phyloP scores from a whole-genome alignment of 2,329 filamentous ascomycete species.

The Didymella arachidicola region DNA sequence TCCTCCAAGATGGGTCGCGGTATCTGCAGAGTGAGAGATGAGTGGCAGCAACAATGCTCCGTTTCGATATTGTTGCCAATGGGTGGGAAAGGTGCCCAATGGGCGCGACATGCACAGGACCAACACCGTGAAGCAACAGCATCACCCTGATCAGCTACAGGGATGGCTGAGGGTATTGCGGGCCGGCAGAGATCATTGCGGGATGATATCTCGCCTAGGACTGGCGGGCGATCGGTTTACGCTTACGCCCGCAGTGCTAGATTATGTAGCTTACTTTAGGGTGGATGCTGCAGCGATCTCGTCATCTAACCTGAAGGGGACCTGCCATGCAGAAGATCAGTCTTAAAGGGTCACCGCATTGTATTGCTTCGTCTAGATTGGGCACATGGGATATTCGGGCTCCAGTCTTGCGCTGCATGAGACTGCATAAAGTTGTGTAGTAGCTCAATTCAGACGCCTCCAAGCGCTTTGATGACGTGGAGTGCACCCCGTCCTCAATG shows the following conservation, averaged over 20 bases:
- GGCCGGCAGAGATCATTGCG: not conserved
- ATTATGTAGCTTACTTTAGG: not conserved
- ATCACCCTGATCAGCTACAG: not conserved
- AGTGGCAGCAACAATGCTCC: too few relatives aligned
- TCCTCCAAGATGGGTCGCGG: too few relatives aligned
- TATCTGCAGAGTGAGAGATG: too few relatives aligned
- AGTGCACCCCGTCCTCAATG: not conserved
- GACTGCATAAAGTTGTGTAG: constrained; percentile 9
- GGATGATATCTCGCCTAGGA: constrained; percentile 10
- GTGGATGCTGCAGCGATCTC: not conserved
- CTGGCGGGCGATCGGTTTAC: constrained; percentile 10
- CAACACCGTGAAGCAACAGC: too few relatives aligned
- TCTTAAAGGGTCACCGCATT: constrained; percentile 9
- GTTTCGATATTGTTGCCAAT: too few relatives aligned
- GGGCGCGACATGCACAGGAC: too few relatives aligned
- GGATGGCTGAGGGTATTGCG: not conserved
- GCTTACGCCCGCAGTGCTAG: constrained; percentile 3
- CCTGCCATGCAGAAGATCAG: constrained; percentile 11
- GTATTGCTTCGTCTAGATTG: not conserved
- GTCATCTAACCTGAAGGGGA: constrained; percentile 12
- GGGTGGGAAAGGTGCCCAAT: too few relatives aligned
- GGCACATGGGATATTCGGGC: constrained; percentile 1
- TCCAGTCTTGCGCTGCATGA: constrained; percentile 10
- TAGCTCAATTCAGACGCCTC: constrained; percentile 1
- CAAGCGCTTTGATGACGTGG: constrained; percentile 1